A percentile compares a stretch with the other conserved stretches of the same genome.
phyloP scores from a whole-genome alignment of 116 monocot genomes.

The Posidonia oceanica region DNA sequence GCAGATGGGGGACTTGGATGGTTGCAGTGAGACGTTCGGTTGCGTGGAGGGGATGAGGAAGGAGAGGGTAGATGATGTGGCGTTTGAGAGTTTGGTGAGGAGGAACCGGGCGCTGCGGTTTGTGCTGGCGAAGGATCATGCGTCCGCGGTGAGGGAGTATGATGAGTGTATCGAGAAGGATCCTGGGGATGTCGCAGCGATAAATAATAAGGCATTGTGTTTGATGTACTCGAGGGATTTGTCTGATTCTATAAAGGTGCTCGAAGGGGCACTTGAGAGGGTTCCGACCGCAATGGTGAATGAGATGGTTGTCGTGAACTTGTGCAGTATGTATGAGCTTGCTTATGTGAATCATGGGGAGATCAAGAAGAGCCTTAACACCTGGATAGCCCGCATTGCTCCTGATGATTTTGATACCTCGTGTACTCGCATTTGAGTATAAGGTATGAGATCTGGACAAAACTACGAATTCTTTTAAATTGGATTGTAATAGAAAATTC shows the following conservation, averaged over 20 bases:
- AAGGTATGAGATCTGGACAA: background rate
- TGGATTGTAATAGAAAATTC: too few species aligned
- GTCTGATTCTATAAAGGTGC: conserved; percentile 80
- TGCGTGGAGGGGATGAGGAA: conserved; percentile 31
- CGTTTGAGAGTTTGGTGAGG: conserved; percentile 39
- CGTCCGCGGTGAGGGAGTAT: conserved; percentile 80
- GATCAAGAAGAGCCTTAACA: conserved; percentile 67
- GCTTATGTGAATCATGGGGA: conserved; percentile 82
- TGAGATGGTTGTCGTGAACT: conserved; percentile 73
- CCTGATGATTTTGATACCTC: conserved; percentile 89
- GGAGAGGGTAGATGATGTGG: conserved; percentile 2
- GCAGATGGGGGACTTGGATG: conserved; percentile 80
- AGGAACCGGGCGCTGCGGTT: conserved; percentile 59
- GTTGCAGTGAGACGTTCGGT: conserved; percentile 37
- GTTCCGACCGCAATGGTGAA: conserved; percentile 72
- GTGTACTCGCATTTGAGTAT: conserved; percentile 66
- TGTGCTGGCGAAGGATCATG: conserved; percentile 58
- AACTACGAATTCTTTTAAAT: too few species aligned
- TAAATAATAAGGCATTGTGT: conserved; percentile 89
- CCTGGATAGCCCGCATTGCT: conserved; percentile 75
- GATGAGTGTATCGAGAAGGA: conserved; percentile 83
- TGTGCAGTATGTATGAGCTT: conserved; percentile 96
- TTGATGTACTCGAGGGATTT: conserved; percentile 88
- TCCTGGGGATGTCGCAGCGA: conserved; percentile 54
- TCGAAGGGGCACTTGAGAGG: conserved; percentile 88